A percentile compares a stretch with the other conserved stretches of the same genome.
phyloP scores from a whole-genome alignment of 768 basidiomycete species.

The Leccinum disarticulatum region DNA sequence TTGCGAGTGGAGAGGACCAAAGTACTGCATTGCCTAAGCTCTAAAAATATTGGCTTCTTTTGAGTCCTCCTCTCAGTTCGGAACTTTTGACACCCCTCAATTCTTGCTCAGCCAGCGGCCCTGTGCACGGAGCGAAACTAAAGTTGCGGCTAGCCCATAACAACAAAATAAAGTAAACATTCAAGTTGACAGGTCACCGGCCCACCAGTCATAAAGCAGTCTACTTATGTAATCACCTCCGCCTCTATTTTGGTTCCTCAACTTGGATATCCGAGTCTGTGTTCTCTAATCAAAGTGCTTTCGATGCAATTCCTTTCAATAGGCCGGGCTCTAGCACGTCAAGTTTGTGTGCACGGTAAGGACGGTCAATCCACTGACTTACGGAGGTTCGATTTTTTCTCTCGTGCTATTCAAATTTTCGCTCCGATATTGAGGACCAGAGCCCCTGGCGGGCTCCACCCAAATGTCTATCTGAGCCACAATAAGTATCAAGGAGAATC shows the following conservation, averaged over 20 bases:
- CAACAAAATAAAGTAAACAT: conserved; percentile 2
- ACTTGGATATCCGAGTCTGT: too few relatives aligned
- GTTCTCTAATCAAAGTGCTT: neutral
- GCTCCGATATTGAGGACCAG: neutral
- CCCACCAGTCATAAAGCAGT: neutral
- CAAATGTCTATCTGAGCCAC: neutral
- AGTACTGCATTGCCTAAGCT: neutral
- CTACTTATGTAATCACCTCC: neutral
- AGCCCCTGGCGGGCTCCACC: neutral
- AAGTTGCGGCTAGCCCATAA: neutral
- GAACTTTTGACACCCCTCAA: conserved; percentile 1
- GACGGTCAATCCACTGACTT: neutral
- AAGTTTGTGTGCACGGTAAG: neutral
- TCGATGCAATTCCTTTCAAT: neutral
- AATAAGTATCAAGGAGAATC: conserved; percentile 5
- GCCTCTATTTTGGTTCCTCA: conserved; percentile 2
- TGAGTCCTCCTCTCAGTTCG: conserved; percentile 4
- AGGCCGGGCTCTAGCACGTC: neutral
- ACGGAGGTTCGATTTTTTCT: neutral
- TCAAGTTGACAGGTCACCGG: conserved; percentile 6
- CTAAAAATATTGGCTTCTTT: neutral
- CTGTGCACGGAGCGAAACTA: conserved; percentile 4
- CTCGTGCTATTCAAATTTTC: neutral
- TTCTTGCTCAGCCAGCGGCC: neutral
- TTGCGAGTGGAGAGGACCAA: neutral